Evolutionary conservation across 129 eudicot genomes (phyloP).

Genomic region (carrot (Daucus carota)): DNA sequence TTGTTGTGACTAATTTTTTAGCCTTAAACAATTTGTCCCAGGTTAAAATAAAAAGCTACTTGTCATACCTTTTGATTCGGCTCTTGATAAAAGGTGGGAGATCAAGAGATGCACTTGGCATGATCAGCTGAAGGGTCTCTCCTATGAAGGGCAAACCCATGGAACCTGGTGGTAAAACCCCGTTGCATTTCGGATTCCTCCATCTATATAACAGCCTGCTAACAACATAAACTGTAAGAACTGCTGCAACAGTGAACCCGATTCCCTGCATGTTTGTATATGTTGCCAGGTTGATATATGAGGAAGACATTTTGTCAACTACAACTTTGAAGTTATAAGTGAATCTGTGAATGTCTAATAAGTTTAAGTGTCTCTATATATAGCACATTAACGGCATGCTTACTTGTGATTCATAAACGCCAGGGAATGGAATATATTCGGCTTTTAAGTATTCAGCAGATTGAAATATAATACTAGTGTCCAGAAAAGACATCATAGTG

Average conservation of each 20-base stretch:
- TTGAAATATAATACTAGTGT: not conserved
- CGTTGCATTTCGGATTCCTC: conserved; percentile 46
- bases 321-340: not conserved
- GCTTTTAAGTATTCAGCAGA: not conserved
- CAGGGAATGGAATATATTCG: not conserved
- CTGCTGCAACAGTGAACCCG: conserved; percentile 14
- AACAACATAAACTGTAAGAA: conserved; percentile 15
- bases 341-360: not conserved
- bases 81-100: conserved; percentile 48
- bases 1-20: too few relatives aligned
- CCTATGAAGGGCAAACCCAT: conserved; percentile 59
- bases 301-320: conserved; percentile 3
- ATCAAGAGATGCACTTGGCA: conserved; percentile 45
- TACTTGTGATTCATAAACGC: not conserved
- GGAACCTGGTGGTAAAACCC: conserved; percentile 58
- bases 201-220: conserved; percentile 25
- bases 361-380: not conserved
- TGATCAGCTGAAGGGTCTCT: conserved; percentile 48
- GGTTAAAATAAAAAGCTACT: too few relatives aligned
- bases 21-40: too few relatives aligned
- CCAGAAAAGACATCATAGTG: not conserved
- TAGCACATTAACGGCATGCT: not conserved
- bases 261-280: not conserved
- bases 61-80: conserved; percentile 37
- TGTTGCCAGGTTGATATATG: not conserved